phyloP scores from a whole-genome alignment of 2,329 filamentous ascomycete species.

The Chaetomium sp. region DNA sequence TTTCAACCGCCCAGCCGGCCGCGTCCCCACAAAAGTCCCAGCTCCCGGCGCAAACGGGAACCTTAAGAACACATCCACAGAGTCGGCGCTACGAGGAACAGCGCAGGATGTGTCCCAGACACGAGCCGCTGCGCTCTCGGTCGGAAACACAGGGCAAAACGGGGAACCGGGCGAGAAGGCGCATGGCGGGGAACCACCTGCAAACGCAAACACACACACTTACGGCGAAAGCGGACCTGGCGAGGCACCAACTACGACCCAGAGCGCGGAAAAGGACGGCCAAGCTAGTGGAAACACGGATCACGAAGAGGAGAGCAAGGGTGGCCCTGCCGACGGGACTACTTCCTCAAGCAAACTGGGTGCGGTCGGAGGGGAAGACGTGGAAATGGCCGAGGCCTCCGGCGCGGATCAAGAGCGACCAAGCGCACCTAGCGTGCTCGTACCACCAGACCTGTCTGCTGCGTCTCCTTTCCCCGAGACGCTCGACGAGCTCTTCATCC shows the following conservation, averaged over 20 bases:
- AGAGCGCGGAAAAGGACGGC: neutral
- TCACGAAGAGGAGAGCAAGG: neutral
- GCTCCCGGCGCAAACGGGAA: constrained; percentile 16
- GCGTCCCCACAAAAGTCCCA: neutral
- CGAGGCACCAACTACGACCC: neutral
- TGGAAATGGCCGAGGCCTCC: constrained; percentile 31
- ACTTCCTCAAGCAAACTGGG: neutral
- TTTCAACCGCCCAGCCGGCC: constrained; percentile 30
- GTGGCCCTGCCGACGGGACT: neutral
- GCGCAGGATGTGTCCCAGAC: neutral
- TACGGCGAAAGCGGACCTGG: constrained; percentile 10
- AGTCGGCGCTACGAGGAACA: constrained; percentile 1
- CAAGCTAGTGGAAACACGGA: constrained; percentile 18
- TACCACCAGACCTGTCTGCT: neutral
- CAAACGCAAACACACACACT: constrained; percentile 18
- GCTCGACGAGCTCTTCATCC: constrained; percentile 58
- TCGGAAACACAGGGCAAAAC: neutral
- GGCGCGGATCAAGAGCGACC: constrained; percentile 1
- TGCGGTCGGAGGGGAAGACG: constrained; percentile 4
- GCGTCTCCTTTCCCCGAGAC: constrained; percentile 3
- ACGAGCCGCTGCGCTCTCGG: neutral
- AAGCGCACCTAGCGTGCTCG: neutral
- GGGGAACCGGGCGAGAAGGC: constrained; percentile 9
- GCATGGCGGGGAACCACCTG: constrained; percentile 19
- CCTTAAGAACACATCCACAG: neutral